phyloP scores from a whole-genome alignment of 345 rosid genomes.

The Eucalyptus coolabah region DNA sequence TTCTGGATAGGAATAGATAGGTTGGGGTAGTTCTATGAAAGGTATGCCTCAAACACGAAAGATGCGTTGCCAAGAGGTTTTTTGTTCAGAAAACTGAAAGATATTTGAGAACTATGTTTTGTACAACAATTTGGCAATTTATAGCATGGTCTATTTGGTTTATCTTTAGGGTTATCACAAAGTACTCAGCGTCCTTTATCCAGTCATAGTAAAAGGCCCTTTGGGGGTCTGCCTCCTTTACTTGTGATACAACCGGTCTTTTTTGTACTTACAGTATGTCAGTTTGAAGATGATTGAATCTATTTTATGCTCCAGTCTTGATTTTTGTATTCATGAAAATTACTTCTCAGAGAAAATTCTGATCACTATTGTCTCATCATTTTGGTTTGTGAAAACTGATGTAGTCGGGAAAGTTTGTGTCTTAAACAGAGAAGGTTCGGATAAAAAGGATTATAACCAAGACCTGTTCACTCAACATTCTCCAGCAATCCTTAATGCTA shows the following conservation, averaged over 20 bases:
- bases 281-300: not conserved
- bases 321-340: not conserved
- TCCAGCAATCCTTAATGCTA: not conserved
- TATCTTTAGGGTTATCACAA: not conserved
- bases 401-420: not conserved
- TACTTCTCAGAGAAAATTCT: not conserved
- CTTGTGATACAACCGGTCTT: not conserved
- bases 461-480: not conserved
- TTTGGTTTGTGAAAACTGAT: not conserved
- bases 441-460: not conserved
- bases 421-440: not conserved
- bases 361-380: not conserved
- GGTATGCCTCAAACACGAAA: not conserved
- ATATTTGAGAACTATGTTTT: not conserved
- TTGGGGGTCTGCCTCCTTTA: not conserved
- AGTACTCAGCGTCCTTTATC: not conserved
- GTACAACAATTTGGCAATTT: not conserved
- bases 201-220: not conserved
- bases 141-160: not conserved
- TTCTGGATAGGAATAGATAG: slow-evolving; percentile 13
- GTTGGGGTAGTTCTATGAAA: not conserved
- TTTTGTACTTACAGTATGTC: not conserved
- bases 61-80: not conserved
- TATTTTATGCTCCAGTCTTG: not conserved
- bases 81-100: not conserved